phyloP scores from a whole-genome alignment of 2,329 filamentous ascomycete species.

The Pezicula carpinea region DNA sequence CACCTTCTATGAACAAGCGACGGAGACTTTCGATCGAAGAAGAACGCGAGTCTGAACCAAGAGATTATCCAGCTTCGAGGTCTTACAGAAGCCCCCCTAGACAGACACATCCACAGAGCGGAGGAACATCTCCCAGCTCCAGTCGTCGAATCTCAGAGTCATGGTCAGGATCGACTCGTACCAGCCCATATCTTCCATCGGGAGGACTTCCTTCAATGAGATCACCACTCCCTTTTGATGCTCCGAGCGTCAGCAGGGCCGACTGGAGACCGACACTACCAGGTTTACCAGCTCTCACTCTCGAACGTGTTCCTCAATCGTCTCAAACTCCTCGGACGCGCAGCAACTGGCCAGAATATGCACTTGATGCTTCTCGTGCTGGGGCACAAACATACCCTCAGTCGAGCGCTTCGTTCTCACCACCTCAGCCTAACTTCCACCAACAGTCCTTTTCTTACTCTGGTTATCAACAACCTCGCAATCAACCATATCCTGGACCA shows the following conservation, averaged over 20 bases:
- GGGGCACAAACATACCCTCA: constrained; percentile 12
- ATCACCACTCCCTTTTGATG: constrained; percentile 8
- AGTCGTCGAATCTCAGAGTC: constrained; percentile 6
- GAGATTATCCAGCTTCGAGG: constrained; percentile 8
- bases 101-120: constrained; percentile 8
- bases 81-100: constrained; percentile 11
- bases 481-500: constrained; percentile 16
- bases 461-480: constrained; percentile 17
- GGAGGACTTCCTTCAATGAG: constrained; percentile 2
- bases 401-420: constrained; percentile 5
- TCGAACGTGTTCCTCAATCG: constrained; percentile 4
- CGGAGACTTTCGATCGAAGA: constrained; percentile 15
- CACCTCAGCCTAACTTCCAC: constrained; percentile 6
- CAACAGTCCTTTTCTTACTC: constrained; percentile 10
- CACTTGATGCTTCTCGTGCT: constrained; percentile 12
- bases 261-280: constrained; percentile 17
- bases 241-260: constrained; percentile 3
- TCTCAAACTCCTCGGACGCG: constrained; percentile 1
- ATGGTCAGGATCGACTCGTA: constrained; percentile 9
- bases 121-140: constrained; percentile 8
- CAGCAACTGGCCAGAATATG: constrained; percentile 11
- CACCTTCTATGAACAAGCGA: constrained; percentile 14
- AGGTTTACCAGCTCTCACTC: constrained; percentile 15
- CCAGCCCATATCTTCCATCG: constrained; percentile 10
- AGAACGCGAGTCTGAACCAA: constrained; percentile 3